A percentile compares a stretch with the other conserved stretches of the same genome.
These are phyloP conservation scores for Maudiozyma saulgeensis DNA, from an alignment of 805 yeast species.

Conservation along the genomic window DNA sequence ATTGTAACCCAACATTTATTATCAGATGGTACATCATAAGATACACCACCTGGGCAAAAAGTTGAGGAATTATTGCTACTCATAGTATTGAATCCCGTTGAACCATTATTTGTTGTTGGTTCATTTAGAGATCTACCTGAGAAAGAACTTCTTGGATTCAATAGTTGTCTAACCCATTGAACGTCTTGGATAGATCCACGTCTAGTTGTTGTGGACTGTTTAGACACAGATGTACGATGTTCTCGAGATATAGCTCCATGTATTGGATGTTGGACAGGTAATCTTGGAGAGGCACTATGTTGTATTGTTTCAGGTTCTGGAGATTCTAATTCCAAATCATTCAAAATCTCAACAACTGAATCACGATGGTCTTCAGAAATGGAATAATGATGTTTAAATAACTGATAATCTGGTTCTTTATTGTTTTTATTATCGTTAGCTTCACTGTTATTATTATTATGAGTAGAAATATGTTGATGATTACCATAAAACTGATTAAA, in stretches of 20 bases:
- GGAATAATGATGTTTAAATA: constrained; percentile 22
- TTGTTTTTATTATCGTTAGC: not conserved
- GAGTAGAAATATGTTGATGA: not conserved
- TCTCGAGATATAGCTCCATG: not conserved
- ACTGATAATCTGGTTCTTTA: constrained; percentile 13
- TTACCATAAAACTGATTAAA: not conserved
- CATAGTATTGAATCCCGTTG: not conserved
- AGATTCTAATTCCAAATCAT: constrained; percentile 12
- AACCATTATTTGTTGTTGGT: constrained; percentile 3
- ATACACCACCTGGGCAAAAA: not conserved
- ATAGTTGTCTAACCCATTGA: constrained; percentile 24
- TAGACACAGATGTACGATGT: not conserved
- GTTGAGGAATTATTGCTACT: not conserved
- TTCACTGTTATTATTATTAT: not conserved
- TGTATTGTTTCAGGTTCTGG: not conserved
- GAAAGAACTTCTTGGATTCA: constrained; percentile 31
- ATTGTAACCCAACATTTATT: constrained; percentile 25
- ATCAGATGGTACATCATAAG: not conserved
- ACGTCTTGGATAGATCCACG: constrained; percentile 27
- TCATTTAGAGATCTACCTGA: constrained; percentile 22
- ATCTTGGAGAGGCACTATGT: not conserved
- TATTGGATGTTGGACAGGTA: not conserved
- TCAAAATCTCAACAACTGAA: constrained; percentile 15
- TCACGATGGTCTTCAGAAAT: constrained; percentile 18
- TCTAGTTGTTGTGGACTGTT: constrained; percentile 8